Percentiles rank a stretch among this genome's conserved stretches.
Conservation (phyloP, 2,329 filamentous ascomycete genomes). For the Fusarium sp. region DNA sequence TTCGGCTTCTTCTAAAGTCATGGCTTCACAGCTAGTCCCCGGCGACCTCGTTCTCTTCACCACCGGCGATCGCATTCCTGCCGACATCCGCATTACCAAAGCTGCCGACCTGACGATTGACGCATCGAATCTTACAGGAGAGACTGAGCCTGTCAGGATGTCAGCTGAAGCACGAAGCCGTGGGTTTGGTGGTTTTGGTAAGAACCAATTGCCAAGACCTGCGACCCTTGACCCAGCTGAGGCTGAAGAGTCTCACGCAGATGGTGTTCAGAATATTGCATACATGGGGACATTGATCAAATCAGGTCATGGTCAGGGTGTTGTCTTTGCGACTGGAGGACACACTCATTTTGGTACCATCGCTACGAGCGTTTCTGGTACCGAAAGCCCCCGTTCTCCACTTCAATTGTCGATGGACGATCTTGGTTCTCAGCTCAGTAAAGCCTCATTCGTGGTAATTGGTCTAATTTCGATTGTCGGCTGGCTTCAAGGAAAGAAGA, state of each 20-base stretch:
- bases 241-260: constrained; percentile 71
- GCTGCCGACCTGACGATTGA: constrained; percentile 93
- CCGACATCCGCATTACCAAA: constrained; percentile 93
- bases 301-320: constrained; percentile 92
- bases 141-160: constrained; percentile 92
- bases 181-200: constrained; percentile 44
- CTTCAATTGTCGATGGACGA: constrained; percentile 97
- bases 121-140: constrained; percentile 94
- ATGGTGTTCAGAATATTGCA: constrained; percentile 88
- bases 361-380: constrained; percentile 91
- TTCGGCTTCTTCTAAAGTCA: constrained; percentile 82
- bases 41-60: constrained; percentile 95
- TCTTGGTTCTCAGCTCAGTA: constrained; percentile 95
- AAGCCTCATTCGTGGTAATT: constrained; percentile 95
- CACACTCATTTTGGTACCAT: constrained; percentile 97
- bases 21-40: constrained; percentile 87
- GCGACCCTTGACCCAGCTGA: constrained; percentile 59
- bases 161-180: constrained; percentile 67
- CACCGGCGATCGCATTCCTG: constrained; percentile 95
- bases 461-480: constrained; percentile 92
- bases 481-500: constrained; percentile 85
- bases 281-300: constrained; percentile 98
- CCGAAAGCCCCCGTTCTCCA: constrained; percentile 93
- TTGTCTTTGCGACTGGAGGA: constrained; percentile 96
- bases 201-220: constrained; percentile 47